Base-by-base conservation (phyloP, 1,139 yeast genomes). In the Lodderomyces orthopsilosis region DNA sequence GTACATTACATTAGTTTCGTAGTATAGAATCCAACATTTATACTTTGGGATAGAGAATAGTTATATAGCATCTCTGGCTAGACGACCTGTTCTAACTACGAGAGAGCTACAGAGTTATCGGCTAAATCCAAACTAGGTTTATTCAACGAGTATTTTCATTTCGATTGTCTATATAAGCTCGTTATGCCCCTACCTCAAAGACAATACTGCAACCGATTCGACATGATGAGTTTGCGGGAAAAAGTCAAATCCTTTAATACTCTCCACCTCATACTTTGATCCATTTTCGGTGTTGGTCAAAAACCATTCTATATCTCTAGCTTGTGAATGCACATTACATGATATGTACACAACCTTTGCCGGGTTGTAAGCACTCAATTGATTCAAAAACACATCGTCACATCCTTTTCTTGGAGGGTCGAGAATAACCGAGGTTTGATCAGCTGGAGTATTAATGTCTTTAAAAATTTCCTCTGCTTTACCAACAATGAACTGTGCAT, bases 321-420 rank as follows among this genome's bases (percentile, higher is more conserved):
- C 98, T 65, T 93, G 98, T 9, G 97, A 89, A 65, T 93, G 98
- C 41, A 93, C 98, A 61, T 94, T 93, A 70, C 98, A 93, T 51
- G 96, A 88, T 43, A 93, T 88, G 65, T 93, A 93, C 18, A 93
- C 95, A 44, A 93, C 81, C 54, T 83, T 84, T 12, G 87, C 86
- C 3, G 98, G 98, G 51, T 78, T 73, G 65, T 86, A 93, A 15
- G 74, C 86, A 15, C 94, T 77, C 47, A 93, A 72, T 66, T 93
- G 98, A 51, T 85, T 81, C 63, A 93, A 72, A 57, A 93, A 93
- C 8, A 82, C 81, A 44, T 83, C 85, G 62, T 91, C 98, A 63
- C 98, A 91, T 1, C 98, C 98, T 64, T 93, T 93, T 61, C 98
- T 80, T 36, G 98, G 96, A 6, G 98, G 98, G 61, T 93, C 98